Percentiles rank a stretch among this genome's conserved stretches.
Evolutionary conservation across 2,329 filamentous ascomycete genomes (phyloP).

Genomic region (Botrytis hyacinthi): DNA sequence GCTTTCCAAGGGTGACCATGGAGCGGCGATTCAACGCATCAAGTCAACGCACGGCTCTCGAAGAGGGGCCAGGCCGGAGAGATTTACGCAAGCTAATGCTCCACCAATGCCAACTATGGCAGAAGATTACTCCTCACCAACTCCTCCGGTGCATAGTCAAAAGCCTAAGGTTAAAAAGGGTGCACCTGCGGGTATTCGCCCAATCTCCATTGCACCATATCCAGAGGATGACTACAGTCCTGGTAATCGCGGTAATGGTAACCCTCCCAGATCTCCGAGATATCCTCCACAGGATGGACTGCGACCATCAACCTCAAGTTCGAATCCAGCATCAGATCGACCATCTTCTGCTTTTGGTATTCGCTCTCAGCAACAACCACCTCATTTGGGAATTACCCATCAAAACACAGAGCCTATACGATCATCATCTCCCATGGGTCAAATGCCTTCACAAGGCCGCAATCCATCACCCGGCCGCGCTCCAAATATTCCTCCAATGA

Average conservation of each 20-base stretch:
- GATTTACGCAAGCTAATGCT: conserved; percentile 49
- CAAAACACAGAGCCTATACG: conserved; percentile 38
- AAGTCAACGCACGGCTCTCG: conserved; percentile 75
- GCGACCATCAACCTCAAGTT: conserved; percentile 38
- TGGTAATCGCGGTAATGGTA: conserved; percentile 4
- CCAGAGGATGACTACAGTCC: conserved; percentile 59
- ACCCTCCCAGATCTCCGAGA: conserved; percentile 13
- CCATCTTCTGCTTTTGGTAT: conserved; percentile 50
- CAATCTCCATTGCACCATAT: conserved; percentile 58
- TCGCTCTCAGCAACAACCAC: conserved; percentile 39
- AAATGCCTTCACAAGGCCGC: conserved; percentile 45
- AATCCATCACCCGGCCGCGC: conserved; percentile 9
- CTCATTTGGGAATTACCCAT: conserved; percentile 21
- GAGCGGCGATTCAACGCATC: conserved; percentile 83
- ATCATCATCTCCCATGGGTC: conserved; percentile 47
- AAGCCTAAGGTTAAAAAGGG: conserved; percentile 19
- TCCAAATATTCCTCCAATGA: conserved; percentile 18
- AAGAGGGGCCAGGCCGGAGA: conserved; percentile 58
- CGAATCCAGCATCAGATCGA: conserved; percentile 44
- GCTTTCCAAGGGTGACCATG: conserved; percentile 86
- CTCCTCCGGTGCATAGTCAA: conserved; percentile 30
- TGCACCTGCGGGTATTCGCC: conserved; percentile 24
- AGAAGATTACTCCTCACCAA: conserved; percentile 31
- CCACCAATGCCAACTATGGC: conserved; percentile 36
- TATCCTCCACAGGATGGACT: conserved; percentile 45